A percentile compares a stretch with the other conserved stretches of the same genome.
Evolutionary conservation across 2,329 filamentous ascomycete genomes (phyloP).

Genomic region (Diplodia sapinea): DNA sequence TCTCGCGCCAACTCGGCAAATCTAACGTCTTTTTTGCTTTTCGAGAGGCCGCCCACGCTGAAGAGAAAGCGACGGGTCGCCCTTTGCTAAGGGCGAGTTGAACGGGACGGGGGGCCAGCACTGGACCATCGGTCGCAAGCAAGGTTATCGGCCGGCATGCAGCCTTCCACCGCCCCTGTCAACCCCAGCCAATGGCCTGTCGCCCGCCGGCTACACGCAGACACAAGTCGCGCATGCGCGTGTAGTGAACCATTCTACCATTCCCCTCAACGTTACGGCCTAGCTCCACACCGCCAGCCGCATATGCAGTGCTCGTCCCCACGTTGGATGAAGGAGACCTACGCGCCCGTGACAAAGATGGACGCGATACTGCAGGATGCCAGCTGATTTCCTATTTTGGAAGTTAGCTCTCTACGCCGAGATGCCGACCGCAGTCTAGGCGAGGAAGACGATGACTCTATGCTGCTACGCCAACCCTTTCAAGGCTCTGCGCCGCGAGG

Average conservation of each 20-base stretch:
- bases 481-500: neutral
- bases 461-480: neutral
- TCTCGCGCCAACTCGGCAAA: neutral
- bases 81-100: neutral
- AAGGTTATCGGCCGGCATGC: conserved; percentile 24
- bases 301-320: neutral
- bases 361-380: neutral
- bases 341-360: neutral
- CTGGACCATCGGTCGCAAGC: conserved; percentile 16
- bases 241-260: neutral
- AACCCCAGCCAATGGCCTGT: conserved; percentile 6
- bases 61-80: conserved; percentile 7
- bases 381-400: conserved; percentile 7
- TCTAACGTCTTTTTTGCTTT: conserved; percentile 1
- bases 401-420: neutral
- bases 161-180: conserved; percentile 17
- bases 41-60: conserved; percentile 3
- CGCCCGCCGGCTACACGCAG: conserved; percentile 12
- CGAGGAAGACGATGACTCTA: conserved; percentile 9
- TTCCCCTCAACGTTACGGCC: neutral
- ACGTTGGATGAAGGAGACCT: neutral
- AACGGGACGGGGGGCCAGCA: neutral
- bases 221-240: conserved; percentile 26
- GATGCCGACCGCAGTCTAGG: neutral
- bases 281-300: conserved; percentile 5